Base-by-base conservation (phyloP, 2,329 filamentous ascomycete species). In the Fusarium citri region DNA sequence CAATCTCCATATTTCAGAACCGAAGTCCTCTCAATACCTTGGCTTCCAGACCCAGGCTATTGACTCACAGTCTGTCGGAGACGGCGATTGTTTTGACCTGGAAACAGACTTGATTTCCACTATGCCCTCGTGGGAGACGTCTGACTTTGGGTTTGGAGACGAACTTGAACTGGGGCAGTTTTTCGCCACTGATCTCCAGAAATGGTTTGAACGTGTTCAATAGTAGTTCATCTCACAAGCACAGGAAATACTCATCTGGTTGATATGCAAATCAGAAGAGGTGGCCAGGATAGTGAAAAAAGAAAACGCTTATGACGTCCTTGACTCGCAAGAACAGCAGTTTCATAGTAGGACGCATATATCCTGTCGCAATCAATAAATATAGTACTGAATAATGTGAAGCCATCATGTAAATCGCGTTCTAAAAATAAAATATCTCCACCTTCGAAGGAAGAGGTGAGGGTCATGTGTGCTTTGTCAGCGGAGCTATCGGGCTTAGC, bases 141-240 rank as follows among this genome's bases (percentile, higher is more conserved):
- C 53, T 3, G 20, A 25, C 4, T 20, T 48, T 7, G 54, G 20
- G 0, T 53, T 62, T 22, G 23, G 43, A 3, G 60, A 64, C 16
- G 60, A 64, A 20, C 58, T 64, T 47, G 60, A 64, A 28, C 6
- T 64, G 6, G 60, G 60, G 1, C 60, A 62, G 28, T 64, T 64
- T 10, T 62, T 64, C 14, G 37, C 58, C 0, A 64, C 42, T 3
- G 60, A 62, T 20, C 55, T 43, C 0, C 60, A 64, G 34, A 30
- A 37, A 14, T 64, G 60, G 60, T 64, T 64, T 10, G 60, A 61
- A 5, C 59, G 28, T 14, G 23, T 31, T 15, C 55, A 60, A 0
- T 61, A 45, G 59, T 25, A 45, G 5, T 28, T 9, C 5, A 23
- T n/a, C 10, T 37, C 18, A 37, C 6, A 37, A 45, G 23, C 42